A percentile compares a stretch with the other conserved stretches of the same genome.
phyloP scores from a whole-genome alignment of 306 rosid genomes.

The Prunus kanzakura region DNA sequence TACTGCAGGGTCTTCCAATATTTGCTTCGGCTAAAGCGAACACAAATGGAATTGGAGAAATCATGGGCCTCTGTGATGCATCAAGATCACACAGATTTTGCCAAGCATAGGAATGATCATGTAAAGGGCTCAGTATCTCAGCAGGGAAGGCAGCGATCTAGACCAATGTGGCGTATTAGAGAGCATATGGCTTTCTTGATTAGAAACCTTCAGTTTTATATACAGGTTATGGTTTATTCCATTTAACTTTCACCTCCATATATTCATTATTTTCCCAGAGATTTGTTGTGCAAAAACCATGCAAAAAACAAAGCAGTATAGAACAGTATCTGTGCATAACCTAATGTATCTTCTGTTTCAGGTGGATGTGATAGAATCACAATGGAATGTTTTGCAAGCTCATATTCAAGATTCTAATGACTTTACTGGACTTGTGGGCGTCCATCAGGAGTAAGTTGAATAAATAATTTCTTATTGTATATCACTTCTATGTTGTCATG shows the following conservation, averaged over 20 bases:
- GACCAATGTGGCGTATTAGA: constrained; percentile 92
- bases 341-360: constrained; percentile 20
- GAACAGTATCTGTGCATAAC: not conserved
- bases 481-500: constrained; percentile 10
- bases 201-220: constrained; percentile 96
- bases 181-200: constrained; percentile 92
- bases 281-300: not conserved
- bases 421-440: constrained; percentile 84
- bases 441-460: constrained; percentile 79
- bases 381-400: constrained; percentile 89
- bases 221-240: constrained; percentile 55
- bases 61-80: constrained; percentile 95
- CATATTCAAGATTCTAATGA: constrained; percentile 92
- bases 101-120: constrained; percentile 47
- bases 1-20: constrained; percentile 85
- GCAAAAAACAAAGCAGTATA: not conserved
- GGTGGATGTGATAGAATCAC: constrained; percentile 98
- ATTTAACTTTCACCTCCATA: not conserved
- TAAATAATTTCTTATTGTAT: constrained; percentile 17
- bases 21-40: constrained; percentile 79
- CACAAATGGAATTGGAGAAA: constrained; percentile 98
- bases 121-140: constrained; percentile 49
- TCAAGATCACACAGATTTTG: constrained; percentile 82
- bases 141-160: constrained; percentile 51
- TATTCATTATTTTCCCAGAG: not conserved